Base-by-base conservation (phyloP, 148 eudicot species). In the Rhododendron simsii region DNA sequence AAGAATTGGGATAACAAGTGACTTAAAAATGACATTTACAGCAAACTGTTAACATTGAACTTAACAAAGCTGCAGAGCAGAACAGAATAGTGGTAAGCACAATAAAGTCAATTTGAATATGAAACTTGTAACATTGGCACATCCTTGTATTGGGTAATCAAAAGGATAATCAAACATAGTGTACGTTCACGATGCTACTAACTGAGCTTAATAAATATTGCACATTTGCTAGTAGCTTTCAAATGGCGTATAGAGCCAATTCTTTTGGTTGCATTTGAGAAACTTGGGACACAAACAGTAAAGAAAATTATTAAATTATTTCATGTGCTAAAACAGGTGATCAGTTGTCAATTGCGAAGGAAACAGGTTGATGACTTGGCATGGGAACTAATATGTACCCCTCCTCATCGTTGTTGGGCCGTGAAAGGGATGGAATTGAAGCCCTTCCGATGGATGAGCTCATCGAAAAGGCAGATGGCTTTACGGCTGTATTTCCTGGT, bases 311-410 rank as follows among this genome's bases (percentile, higher is more conserved):
- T 23, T 78, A 77, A 71, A 65, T 5, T 26, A n/a, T 79, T 18
- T 15, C 37, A 53, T 41, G 45, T 78, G 30, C 75, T 55, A 45
- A 30, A 53, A 86, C 33, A 93, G 95, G 95, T 77, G 95, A 93
- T 84, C 95, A 93, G 55, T 86, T 93, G 86, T 93, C 95, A 79
- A 93, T 93, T 87, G 95, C 95, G 50, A 93, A 93, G 85, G 95
- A 93, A 90, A 93, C 93, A 55, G 95, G 95, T 80, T 88, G 93
- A 78, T 90, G 93, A 30, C 93, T 93, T 88, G 95, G 95, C 65
- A 93, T 93, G 93, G 95, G 94, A 86, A 91, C 93, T 37, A 91
- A 91, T 85, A 92, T 92, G 94, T 92, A 92, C 84, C 93, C 94
- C 5, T 90, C 95, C 51, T 93, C 93, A 69, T 89, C 95, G 21